phyloP scores from a whole-genome alignment of 2,329 filamentous ascomycete genomes.

The Remersonia thermophila region DNA sequence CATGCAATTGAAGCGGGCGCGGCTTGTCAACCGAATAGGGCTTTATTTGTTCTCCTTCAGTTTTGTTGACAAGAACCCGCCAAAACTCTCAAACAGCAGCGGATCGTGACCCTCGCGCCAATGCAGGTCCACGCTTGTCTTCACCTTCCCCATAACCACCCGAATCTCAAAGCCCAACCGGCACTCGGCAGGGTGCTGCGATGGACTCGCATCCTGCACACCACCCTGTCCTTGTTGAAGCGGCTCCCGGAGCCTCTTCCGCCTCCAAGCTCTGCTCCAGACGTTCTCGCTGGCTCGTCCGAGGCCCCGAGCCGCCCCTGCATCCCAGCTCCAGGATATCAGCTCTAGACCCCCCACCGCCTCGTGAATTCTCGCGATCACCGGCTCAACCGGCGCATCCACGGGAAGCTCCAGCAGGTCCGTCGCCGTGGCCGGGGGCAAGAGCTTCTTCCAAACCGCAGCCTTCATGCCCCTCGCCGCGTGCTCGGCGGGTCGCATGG shows the following conservation, averaged over 20 bases:
- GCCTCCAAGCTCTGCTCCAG: slow-evolving; percentile 63
- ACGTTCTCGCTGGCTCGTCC: slow-evolving; percentile 59
- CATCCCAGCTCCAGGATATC: slow-evolving; percentile 51
- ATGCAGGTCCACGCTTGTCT: slow-evolving; percentile 41
- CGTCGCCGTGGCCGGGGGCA: slow-evolving; percentile 31
- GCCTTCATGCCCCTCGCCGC: slow-evolving; percentile 34
- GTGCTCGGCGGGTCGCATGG: slow-evolving; percentile 45
- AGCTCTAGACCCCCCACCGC: slow-evolving; percentile 46
- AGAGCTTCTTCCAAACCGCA: slow-evolving; percentile 27
- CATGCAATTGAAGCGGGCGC: no score
- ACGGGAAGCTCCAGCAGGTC: slow-evolving; percentile 34
- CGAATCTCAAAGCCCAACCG: slow-evolving; percentile 47
- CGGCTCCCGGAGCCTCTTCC: slow-evolving; percentile 35
- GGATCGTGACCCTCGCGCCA: slow-evolving; percentile 68
- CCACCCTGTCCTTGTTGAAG: slow-evolving; percentile 12
- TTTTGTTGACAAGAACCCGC: slow-evolving; percentile 59
- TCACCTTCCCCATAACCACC: slow-evolving; percentile 28
- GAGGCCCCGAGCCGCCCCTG: slow-evolving; percentile 38
- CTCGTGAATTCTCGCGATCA: slow-evolving; percentile 26
- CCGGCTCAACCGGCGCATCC: slow-evolving; percentile 26
- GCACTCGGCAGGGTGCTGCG: slow-evolving; percentile 23
- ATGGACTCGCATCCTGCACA: not conserved
- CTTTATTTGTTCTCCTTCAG: no score
- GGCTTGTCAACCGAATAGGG: no score
- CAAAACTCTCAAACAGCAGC: slow-evolving; percentile 75